phyloP scores from a whole-genome alignment of 352 stramenopile genomes.

The Globisporangium paddicum region DNA sequence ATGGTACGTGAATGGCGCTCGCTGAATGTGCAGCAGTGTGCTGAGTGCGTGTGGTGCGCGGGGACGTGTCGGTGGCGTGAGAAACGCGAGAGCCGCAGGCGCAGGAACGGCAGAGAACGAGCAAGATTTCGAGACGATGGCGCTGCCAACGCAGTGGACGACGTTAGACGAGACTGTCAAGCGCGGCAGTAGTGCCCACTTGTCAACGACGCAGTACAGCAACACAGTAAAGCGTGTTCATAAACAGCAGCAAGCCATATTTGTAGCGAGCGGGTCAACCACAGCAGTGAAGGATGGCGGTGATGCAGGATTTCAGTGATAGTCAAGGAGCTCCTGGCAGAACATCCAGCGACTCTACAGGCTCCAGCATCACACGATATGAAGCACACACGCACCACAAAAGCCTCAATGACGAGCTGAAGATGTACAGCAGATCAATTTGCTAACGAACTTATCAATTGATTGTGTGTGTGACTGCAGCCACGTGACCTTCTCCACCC shows the following conservation, averaged over 20 bases:
- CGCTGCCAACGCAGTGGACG: not conserved
- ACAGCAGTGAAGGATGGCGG: not conserved
- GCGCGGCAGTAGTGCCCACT: not conserved
- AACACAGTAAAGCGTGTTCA: not conserved
- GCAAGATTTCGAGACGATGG: not conserved
- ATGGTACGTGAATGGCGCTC: slow-evolving; percentile 49
- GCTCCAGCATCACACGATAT: not conserved
- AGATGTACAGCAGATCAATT: not conserved
- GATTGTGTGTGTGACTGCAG: slow-evolving; percentile 21
- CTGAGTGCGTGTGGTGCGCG: not conserved
- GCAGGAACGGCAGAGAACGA: slow-evolving; percentile 1
- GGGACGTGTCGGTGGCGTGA: not conserved
- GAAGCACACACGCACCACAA: too few relatives aligned
- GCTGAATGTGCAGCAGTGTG: not conserved
- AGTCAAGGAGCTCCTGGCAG: not conserved
- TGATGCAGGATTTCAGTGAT: not conserved
- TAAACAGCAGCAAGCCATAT: not conserved
- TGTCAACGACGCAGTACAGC: not conserved
- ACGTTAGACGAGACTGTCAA: not conserved
- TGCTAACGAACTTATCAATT: slow-evolving; percentile 16
- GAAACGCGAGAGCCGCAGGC: not conserved
- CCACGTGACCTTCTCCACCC: slow-evolving; percentile 97
- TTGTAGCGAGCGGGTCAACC: not conserved
- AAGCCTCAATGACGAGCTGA: not conserved
- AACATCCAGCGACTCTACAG: not conserved